Base-by-base conservation (phyloP, 2,329 filamentous ascomycete genomes). In the Cercospora zeina region DNA sequence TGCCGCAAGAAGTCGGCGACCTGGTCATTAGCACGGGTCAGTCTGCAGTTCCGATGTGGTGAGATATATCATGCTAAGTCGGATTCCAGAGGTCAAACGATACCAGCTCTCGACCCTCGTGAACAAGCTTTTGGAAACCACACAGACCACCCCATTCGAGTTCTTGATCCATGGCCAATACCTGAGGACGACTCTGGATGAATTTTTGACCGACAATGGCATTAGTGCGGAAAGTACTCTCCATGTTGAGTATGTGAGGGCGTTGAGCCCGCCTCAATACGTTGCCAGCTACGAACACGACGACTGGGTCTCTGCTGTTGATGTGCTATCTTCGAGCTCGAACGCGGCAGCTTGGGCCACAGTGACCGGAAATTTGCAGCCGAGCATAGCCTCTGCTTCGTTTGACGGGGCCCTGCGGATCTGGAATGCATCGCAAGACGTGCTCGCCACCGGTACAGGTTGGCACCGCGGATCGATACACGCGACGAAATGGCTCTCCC, bases 161-260 rank as follows among this genome's bases (percentile, higher is more conserved):
- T 97, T 99, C 80, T 85, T 99, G 70, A 88, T 96, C 78, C 95
- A 97, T 77, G 95, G 95, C 76, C 88, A 89, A 72, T 97, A 96
- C 77, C 85, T 99, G 56, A 89, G 90, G 65, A 90, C 92, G 27
- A 91, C 90, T 16, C 85, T 99, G 68, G 91, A 96, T 75, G 90
- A 97, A 72, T 96, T 96, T 77, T 86, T 99, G 63, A 87, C 87
- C 14, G 82, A 87, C 65, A 90, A 95, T 72, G 93, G 93, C 54
- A 87, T 97, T 64, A 96, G 91, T 19, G 85, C 91, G 45, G 95
- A 99, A 80, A 89, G 88, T 4, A 93, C 89, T 3, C 80, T 99
- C 57, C 89, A 88, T 36, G 84, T 99, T 61, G 93, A 97, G 80
- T 99, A 97, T 77, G 91, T 97, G 36, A 89, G 92, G 71, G 95